These are phyloP conservation scores for Saturnispora mendoncae DNA, from an alignment of 805 yeast species.

Conservation along the genomic window DNA sequence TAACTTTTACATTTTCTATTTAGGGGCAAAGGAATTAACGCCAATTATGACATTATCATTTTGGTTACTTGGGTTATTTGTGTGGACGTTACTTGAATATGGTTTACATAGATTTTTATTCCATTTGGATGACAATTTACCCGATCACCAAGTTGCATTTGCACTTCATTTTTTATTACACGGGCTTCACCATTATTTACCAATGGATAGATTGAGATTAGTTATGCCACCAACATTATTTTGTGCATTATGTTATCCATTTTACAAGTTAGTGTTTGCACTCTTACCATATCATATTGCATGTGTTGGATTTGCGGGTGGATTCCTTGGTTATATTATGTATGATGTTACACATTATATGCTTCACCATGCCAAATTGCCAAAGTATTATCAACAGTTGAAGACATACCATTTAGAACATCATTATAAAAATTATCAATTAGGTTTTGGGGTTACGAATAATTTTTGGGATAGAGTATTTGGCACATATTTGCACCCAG, in stretches of 20 bases:
- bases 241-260: constrained; percentile 62
- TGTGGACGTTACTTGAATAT: constrained; percentile 93
- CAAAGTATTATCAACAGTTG: constrained; percentile 62
- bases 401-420: constrained; percentile 94
- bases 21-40: constrained; percentile 47
- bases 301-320: constrained; percentile 92
- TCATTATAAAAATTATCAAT: constrained; percentile 92
- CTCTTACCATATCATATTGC: constrained; percentile 77
- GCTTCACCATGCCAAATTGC: constrained; percentile 81
- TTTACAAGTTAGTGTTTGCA: constrained; percentile 67
- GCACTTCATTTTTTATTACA: constrained; percentile 85
- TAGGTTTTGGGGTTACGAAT: constrained; percentile 94
- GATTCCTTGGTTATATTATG: constrained; percentile 83
- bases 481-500: constrained; percentile 61
- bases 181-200: constrained; percentile 94
- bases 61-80: constrained; percentile 73
- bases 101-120: constrained; percentile 81
- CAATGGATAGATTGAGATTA: constrained; percentile 89
- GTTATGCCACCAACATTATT: constrained; percentile 96
- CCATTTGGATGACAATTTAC: constrained; percentile 84
- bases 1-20: constrained; percentile 51
- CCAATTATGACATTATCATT: constrained; percentile 40
- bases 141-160: constrained; percentile 66
- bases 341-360: constrained; percentile 94
- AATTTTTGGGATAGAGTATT: constrained; percentile 91